These are phyloP conservation scores for Coriolopsis trogii DNA, from an alignment of 1,284 basidiomycete genomes.

Conservation along the genomic window DNA sequence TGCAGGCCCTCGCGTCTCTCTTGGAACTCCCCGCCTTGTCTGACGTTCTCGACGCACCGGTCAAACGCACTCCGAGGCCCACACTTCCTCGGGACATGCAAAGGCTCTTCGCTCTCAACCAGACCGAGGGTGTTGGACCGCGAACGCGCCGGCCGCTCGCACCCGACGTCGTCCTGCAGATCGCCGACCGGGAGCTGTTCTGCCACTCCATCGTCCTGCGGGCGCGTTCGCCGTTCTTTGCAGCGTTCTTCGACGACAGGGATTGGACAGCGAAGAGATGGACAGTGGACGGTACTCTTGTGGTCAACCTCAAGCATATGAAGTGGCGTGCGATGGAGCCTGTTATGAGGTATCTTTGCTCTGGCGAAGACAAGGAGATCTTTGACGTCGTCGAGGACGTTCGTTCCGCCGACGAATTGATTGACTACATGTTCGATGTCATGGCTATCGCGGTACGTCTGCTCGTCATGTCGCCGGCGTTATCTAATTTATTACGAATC, in stretches of 20 bases:
- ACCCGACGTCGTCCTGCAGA: slow-evolving; percentile 76
- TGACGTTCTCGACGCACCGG: slow-evolving; percentile 54
- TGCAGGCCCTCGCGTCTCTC: slow-evolving; percentile 54
- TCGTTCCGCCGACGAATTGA: slow-evolving; percentile 71
- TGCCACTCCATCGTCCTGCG: slow-evolving; percentile 81
- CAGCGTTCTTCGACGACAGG: slow-evolving; percentile 82
- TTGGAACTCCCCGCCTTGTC: slow-evolving; percentile 59
- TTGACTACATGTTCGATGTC: slow-evolving; percentile 90
- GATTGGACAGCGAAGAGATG: slow-evolving; percentile 80
- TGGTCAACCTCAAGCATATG: slow-evolving; percentile 76
- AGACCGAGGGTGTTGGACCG: slow-evolving; percentile 9
- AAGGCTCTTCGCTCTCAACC: slow-evolving; percentile 38
- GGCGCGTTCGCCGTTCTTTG: slow-evolving; percentile 85
- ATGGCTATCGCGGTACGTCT: slow-evolving; percentile 78
- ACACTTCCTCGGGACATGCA: slow-evolving; percentile 54
- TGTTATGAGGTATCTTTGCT: slow-evolving; percentile 82
- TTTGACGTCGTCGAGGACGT: slow-evolving; percentile 76
- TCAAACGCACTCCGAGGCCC: slow-evolving; percentile 49
- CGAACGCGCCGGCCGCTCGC: slow-evolving; percentile 33
- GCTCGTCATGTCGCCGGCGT: neutral
- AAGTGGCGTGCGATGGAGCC: slow-evolving; percentile 77
- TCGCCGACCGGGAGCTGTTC: slow-evolving; percentile 71
- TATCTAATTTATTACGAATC: neutral
- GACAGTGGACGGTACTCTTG: slow-evolving; percentile 57
- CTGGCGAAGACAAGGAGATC: slow-evolving; percentile 73